These are phyloP conservation scores for Cryptococcus floricola DNA, from an alignment of 1,284 basidiomycete species.

Conservation along the genomic window DNA sequence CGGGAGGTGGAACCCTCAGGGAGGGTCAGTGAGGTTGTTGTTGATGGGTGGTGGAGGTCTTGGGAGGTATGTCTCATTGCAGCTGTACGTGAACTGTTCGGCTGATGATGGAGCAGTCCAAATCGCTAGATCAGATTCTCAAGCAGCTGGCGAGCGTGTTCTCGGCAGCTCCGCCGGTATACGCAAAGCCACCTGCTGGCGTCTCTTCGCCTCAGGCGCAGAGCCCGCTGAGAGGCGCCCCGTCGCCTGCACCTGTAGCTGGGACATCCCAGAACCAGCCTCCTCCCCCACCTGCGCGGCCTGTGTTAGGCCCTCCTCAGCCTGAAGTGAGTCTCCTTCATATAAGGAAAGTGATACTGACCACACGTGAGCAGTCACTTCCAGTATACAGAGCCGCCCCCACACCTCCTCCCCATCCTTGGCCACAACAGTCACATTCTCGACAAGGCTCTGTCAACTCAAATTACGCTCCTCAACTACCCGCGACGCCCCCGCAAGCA, in stretches of 20 bases:
- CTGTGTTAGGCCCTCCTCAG: slow-evolving; percentile 12
- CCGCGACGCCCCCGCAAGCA: slow-evolving; percentile 6
- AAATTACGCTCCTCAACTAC: slow-evolving; percentile 2
- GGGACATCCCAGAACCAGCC: slow-evolving; percentile 13
- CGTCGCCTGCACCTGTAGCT: neutral
- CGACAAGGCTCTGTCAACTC: slow-evolving; percentile 15
- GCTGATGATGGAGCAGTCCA: slow-evolving; percentile 18
- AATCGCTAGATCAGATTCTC: slow-evolving; percentile 35
- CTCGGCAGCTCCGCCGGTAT: slow-evolving; percentile 80
- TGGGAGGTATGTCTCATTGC: slow-evolving; percentile 61
- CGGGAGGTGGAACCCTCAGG: slow-evolving; percentile 80
- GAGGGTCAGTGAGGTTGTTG: slow-evolving; percentile 46
- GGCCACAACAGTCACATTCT: slow-evolving; percentile 12
- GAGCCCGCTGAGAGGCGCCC: neutral
- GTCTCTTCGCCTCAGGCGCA: slow-evolving; percentile 6
- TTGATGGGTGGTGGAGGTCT: slow-evolving; percentile 73
- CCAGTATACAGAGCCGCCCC: slow-evolving; percentile 34
- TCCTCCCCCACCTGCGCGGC: slow-evolving; percentile 32
- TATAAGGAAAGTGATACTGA: neutral
- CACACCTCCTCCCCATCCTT: slow-evolving; percentile 27
- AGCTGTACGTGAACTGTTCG: slow-evolving; percentile 37
- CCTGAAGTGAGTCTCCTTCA: slow-evolving; percentile 4
- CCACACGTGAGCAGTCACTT: slow-evolving; percentile 12
- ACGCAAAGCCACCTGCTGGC: slow-evolving; percentile 65
- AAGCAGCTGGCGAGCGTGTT: slow-evolving; percentile 59